Evolutionary conservation across 345 rosid genomes (phyloP), one percentile per base, ranked within the genome.

Genomic region (Cochlearia excelsa): DNA sequence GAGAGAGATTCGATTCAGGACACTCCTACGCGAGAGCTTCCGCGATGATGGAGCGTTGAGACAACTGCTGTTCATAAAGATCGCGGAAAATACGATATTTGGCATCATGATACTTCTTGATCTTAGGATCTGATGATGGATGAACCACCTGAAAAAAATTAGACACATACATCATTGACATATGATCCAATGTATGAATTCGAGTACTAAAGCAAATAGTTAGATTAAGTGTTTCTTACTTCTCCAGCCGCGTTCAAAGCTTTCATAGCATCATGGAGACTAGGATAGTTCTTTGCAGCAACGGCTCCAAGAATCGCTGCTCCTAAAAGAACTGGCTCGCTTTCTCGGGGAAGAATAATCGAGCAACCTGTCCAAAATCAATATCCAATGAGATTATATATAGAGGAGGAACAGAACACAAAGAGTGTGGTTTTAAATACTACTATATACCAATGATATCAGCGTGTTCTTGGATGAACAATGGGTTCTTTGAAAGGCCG

Each of bases 231-330:
- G 28, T 54, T 76, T 84, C 98, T 84, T 76, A 86, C 98, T 84
- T 82, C 87, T 66, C 98, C 95, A 61, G 98, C 86, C 4, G 86
- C 94, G 68, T 81, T 86, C 43, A 86, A 75, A 27, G 86, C 86
- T 78, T 77, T 88, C 98, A 88, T 84, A 65, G 91, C 98, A 73
- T 92, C 88, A 46, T 33, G 74, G 44, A 89, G 80, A 74, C 82
- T 79, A 34, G 79, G 64, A 46, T 84, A 84, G 68, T 63, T 79
- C 79, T 83, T 92, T 57, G 86, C 78, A 59, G 94, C 94, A 54
- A 88, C 97, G 1, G 86, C 84, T 60, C 98, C 98, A 9, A 88
- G 94, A 75, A 89, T 92, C 11, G 99, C 90, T 70, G 91, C 95
- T 75, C 97, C 97, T 60, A 92, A 67, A 38, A 92, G 95, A 54